Conservation (phyloP, 345 rosid species). For the Melaleuca quinquenervia region DNA sequence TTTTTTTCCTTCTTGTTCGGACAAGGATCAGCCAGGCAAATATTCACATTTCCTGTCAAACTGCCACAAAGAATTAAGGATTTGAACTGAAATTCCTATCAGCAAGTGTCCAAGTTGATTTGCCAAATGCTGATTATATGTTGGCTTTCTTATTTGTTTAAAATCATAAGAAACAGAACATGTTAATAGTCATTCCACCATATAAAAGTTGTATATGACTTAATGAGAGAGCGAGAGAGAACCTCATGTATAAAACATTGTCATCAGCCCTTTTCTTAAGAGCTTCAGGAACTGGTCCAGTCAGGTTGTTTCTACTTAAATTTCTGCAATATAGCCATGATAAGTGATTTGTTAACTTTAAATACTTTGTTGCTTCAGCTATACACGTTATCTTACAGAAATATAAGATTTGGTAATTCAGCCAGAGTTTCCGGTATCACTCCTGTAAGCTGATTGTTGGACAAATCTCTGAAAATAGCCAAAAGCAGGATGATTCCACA, state of each 20-base stretch:
- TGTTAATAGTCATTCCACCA: not conserved
- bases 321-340: slow-evolving; percentile 11
- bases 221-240: not conserved
- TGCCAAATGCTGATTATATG: not conserved
- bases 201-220: too few relatives aligned
- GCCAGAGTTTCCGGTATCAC: slow-evolving; percentile 7
- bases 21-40: not conserved
- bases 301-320: slow-evolving; percentile 24
- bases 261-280: slow-evolving; percentile 13
- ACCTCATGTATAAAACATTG: slow-evolving; percentile 5
- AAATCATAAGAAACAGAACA: not conserved
- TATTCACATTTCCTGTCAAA: slow-evolving; percentile 32
- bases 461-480: slow-evolving; percentile 6
- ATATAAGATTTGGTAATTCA: not conserved
- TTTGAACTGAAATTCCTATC: too few relatives aligned
- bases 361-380: not conserved
- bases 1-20: not conserved
- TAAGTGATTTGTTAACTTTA: too few relatives aligned
- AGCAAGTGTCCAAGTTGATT: too few relatives aligned
- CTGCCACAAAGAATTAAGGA: slow-evolving; percentile 4
- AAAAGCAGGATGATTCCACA: rapidly evolving
- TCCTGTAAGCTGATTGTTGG: slow-evolving; percentile 12
- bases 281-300: slow-evolving; percentile 20
- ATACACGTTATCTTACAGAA: slow-evolving; percentile 1
- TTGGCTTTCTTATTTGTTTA: not conserved